Evolutionary conservation across 805 yeast genomes (phyloP).

Genomic region (Ogataea polymorpha): DNA sequence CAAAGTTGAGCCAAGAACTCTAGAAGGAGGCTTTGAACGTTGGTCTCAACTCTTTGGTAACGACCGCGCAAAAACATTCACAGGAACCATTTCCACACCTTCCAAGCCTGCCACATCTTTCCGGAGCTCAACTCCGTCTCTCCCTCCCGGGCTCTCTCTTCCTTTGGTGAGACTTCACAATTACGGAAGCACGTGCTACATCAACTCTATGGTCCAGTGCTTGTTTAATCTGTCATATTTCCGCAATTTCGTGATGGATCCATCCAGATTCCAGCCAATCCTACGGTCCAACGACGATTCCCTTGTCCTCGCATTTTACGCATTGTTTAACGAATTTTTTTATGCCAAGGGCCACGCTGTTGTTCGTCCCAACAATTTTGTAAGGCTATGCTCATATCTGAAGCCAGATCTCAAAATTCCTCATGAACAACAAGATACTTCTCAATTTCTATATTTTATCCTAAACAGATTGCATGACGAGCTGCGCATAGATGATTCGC

Average conservation of each 20-base stretch:
- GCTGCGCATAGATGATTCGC: constrained; percentile 32
- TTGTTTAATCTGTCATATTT: constrained; percentile 54
- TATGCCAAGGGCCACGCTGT: constrained; percentile 52
- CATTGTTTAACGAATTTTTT: constrained; percentile 55
- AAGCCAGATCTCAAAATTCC: constrained; percentile 72
- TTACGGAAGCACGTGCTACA: constrained; percentile 72
- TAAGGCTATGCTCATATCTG: constrained; percentile 41
- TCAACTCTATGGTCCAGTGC: constrained; percentile 71
- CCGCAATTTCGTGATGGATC: constrained; percentile 45
- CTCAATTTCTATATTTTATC: constrained; percentile 66
- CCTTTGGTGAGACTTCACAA: constrained; percentile 48
- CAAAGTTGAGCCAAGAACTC: constrained; percentile 10
- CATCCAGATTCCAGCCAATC: constrained; percentile 24
- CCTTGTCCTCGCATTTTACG: constrained; percentile 48
- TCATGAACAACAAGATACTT: constrained; percentile 77
- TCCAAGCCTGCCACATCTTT: constrained; percentile 3
- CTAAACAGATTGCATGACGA: constrained; percentile 71
- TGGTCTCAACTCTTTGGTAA: constrained; percentile 38
- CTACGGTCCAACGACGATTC: constrained; percentile 18
- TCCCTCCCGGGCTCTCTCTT: constrained; percentile 2
- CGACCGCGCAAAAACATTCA: constrained; percentile 21
- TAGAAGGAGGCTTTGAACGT: constrained; percentile 45
- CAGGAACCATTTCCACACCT: constrained; percentile 7
- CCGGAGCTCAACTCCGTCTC: background rate
- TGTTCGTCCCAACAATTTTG: constrained; percentile 62